Base-by-base conservation (phyloP, 371 early-diverging fungal species). In the Rhizopus sp. region DNA sequence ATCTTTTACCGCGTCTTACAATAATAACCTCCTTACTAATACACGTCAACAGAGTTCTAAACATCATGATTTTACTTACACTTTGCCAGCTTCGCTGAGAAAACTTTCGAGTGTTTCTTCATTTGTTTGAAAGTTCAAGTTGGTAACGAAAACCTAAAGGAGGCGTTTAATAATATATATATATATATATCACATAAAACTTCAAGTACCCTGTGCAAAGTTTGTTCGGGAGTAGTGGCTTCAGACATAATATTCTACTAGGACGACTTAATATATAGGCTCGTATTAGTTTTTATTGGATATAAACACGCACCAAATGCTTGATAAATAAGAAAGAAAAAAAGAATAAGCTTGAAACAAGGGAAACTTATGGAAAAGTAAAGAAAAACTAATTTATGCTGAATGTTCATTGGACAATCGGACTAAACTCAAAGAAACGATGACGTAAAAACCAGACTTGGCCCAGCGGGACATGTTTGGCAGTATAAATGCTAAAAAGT, bases 111-210 rank as follows among this genome's bases (percentile, higher is more conserved):
- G 80, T 66, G 89, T 84, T 42, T 81, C 88, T 66, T 91, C 85
- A 37, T 84, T 92, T 52, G 89, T 91, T 61, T 81, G 69, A 80
- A 92, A 94, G 30, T 93, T 75, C 62, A 98, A 82, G 82, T 98
- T 98, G 48, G 97, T 96, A 52, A 96, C 93, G 82, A 94, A 98
- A 40, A 94, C 90, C 85, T 95, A 55, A 23, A 15, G n/a, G 7
- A 29, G 29, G 3, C 17, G 44, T 2, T 41, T 41, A 41, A n/a
- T 46, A n/a, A n/a, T n/a, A n/a, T n/a, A n/a, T n/a, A 29, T 46
- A 17, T 29, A 7, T 29, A 29, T 41, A 15, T 12, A n/a, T n/a
- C 10, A 41, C 2, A 29, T 46, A 29, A 3, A 23, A 29, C 29
- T 46, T 2, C 2, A 23, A 23, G 23, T 46, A 46, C 46, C 15